Base-by-base conservation (phyloP, 495 filamentous ascomycete genomes). In the Xylaria nigripes region DNA sequence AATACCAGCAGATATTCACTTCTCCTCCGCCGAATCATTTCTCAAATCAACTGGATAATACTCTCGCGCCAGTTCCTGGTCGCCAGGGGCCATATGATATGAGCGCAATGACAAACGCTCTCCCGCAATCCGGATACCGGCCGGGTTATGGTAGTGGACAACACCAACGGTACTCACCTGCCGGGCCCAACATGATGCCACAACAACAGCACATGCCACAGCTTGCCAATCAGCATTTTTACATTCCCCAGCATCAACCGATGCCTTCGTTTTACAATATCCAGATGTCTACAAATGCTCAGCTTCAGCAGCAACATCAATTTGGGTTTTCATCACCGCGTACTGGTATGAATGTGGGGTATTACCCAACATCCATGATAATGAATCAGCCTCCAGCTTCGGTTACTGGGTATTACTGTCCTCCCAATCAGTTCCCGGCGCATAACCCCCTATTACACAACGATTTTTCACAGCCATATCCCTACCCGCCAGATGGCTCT, bases 21-120 rank as follows among this genome's bases (percentile, higher is more conserved):
- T n/a, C n/a, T n/a, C 57, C 55, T 24, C 50, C 68, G 0, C 67
- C 63, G 41, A 69, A 68, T 58, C 54, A 65, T 2, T 73, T 72
- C 52, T 57, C 68, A 13, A 53, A 54, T 38, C 70, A 74, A 50
- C 55, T 74, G 53, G 68, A 73, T 15, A 69, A 69, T 66, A 34
- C 66, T 45, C 63, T 68, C 50, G 47, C 58, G 21, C 70, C 69
- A 50, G 62, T 55, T 7, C 54, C 54, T 25, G 19, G 36, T 15
- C 65, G 69, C 29, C 54, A 63, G 21, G 64, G 67, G 15, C 61
- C 66, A 21, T 75, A 71, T 58, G 70, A 71, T 54, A 72, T 76
- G 71, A 61, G 52, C 38, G 48, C 57, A 27, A 64, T 77, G 61
- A 50, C 69, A 36, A 68, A 57, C 53, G 64, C 70, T 38, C 61